phyloP scores from a whole-genome alignment of 345 rosid species.

The Erysimum cheiranthoides region DNA sequence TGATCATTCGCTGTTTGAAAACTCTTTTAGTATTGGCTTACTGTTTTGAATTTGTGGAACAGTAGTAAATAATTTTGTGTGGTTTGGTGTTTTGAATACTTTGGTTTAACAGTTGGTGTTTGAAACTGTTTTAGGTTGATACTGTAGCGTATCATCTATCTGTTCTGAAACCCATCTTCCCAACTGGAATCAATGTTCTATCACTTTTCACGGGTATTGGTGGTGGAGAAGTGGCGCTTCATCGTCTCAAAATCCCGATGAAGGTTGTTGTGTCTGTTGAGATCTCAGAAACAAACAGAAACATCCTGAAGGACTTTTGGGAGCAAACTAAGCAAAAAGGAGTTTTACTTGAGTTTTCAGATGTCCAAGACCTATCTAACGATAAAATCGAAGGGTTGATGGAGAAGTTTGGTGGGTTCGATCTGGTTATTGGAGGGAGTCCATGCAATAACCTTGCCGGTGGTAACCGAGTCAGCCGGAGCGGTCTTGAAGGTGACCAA shows the following conservation, averaged over 20 bases:
- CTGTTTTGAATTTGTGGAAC: not conserved
- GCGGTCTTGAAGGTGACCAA: constrained; percentile 85
- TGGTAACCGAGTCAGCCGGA: constrained; percentile 71
- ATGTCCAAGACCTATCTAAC: constrained; percentile 57
- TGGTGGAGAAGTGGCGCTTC: constrained; percentile 91
- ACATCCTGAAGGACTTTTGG: constrained; percentile 77
- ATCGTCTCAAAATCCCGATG: constrained; percentile 69
- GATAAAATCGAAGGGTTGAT: constrained; percentile 59
- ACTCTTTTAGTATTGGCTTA: not conserved
- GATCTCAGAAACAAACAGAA: constrained; percentile 65
- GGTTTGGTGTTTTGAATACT: not conserved
- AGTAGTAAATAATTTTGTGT: not conserved
- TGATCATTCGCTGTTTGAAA: not conserved
- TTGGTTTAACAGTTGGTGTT: constrained; percentile 8
- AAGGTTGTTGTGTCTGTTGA: constrained; percentile 82
- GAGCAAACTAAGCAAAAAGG: constrained; percentile 91
- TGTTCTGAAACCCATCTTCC: constrained; percentile 64
- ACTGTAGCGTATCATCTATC: constrained; percentile 94
- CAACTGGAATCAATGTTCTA: constrained; percentile 69
- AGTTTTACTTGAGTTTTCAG: constrained; percentile 55
- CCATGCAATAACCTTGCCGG: constrained; percentile 95
- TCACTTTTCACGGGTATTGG: constrained; percentile 97
- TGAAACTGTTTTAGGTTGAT: constrained; percentile 65
- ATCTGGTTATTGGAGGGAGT: constrained; percentile 90
- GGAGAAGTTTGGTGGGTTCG: constrained; percentile 68